A percentile compares a stretch with the other conserved stretches of the same genome.
Conservation (phyloP, 2,329 filamentous ascomycete species). For the Thelonectria discophora region DNA sequence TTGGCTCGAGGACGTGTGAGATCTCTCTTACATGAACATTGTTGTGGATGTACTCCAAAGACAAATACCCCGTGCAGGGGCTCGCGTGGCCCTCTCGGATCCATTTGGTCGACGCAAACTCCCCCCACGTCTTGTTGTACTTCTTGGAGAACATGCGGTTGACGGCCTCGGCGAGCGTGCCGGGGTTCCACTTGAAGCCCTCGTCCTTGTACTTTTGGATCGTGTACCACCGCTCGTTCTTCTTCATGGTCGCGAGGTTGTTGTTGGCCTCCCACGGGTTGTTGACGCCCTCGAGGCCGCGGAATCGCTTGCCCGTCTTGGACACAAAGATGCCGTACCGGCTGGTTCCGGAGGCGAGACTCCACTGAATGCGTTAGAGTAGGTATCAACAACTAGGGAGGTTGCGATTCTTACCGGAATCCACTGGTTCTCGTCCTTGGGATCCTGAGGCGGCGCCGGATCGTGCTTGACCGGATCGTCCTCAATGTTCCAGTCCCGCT, state of each 20-base stretch:
- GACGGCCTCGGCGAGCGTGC: conserved; percentile 34
- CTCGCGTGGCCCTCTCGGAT: not conserved
- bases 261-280: conserved; percentile 13
- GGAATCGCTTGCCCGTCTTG: not conserved
- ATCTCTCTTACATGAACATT: conserved; percentile 47
- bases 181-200: conserved; percentile 23
- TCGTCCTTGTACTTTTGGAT: not conserved
- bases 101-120: conserved; percentile 21
- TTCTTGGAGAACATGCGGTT: conserved; percentile 38
- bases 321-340: conserved; percentile 17
- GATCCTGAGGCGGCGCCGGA: too few relatives aligned
- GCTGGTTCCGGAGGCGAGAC: conserved; percentile 9
- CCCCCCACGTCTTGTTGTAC: conserved; percentile 39
- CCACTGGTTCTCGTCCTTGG: too few relatives aligned
- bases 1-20: too few relatives aligned
- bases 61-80: conserved; percentile 27
- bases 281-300: conserved; percentile 16
- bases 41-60: conserved; percentile 53
- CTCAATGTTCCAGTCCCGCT: conserved; percentile 25
- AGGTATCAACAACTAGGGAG: not conserved
- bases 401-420: too few relatives aligned
- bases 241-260: not conserved
- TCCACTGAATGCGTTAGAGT: too few relatives aligned
- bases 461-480: too few relatives aligned
- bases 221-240: not conserved